Base-by-base conservation (phyloP, 2,329 filamentous ascomycete genomes). In the Aspergillus flavus region DNA sequence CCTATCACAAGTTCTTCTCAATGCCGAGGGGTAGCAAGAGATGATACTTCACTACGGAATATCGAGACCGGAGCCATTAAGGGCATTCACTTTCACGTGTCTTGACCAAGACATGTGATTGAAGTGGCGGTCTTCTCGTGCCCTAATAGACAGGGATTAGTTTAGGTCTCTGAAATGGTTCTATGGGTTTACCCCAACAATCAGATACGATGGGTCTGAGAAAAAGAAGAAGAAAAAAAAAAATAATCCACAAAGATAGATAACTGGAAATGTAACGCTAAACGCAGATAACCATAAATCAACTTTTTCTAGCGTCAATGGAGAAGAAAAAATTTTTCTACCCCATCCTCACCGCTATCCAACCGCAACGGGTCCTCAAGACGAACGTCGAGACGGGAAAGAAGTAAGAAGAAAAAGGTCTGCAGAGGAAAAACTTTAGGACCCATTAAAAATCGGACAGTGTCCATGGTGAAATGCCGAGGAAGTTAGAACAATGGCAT, bases 391-490 rank as follows among this genome's bases (percentile, higher is more conserved):
- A 54, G 6, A 54, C 50, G 30, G 50, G 36, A 54, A 21, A 54
- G 50, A 23, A 54, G 19, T 30, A 36, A 36, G 12, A 23, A 54
- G 16, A n/a, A 34, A 36, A 23, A 26, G 32, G 19, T 55, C 32
- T 12, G 52, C 52, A 55, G 36, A 45, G 11, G 21, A 26, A 55
- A 55, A 55, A 55, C 32, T 39, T 39, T 36, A 26, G 23, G 16
- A 39, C 32, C 52, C 52, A 55, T 55, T 23, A 39, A 14, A 55
- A 26, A 39, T 39, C 52, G 52, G 52, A 19, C 11, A 39, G 52
- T 16, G 32, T 39, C 52, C 52, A 55, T 21, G 52, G 32, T 39
- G 30, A 57, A 54, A 59, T 59, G 50, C 58, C 48, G 58, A 55
- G 58, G 48, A 23, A 23, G 21, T 23, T 23, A 2, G 21, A 21